These are phyloP conservation scores for Dactylorhiza incarnata DNA, from an alignment of 106 monocot species.

Conservation along the genomic window DNA sequence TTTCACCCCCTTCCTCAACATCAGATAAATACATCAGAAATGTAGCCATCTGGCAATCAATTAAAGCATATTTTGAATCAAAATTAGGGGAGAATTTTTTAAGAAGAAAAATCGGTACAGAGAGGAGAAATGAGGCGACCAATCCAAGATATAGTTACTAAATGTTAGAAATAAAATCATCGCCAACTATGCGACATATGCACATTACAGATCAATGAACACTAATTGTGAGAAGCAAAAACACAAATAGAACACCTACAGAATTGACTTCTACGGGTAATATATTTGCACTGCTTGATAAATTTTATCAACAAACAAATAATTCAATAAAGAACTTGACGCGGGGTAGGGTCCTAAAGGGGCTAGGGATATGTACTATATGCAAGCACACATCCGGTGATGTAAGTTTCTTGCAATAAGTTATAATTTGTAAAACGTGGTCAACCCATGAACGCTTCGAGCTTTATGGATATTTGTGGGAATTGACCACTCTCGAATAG, in stretches of 20 bases:
- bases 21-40: conserved; percentile 73
- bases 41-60: conserved; percentile 60
- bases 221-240: not conserved
- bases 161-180: not conserved
- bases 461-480: too few relatives aligned
- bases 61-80: not conserved
- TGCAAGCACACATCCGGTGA: too few relatives aligned
- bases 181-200: not conserved
- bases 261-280: not conserved
- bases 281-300: not conserved
- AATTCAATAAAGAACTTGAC: too few relatives aligned
- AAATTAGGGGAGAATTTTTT: not conserved
- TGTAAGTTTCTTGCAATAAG: too few relatives aligned
- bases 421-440: too few relatives aligned
- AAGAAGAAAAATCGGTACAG: not conserved
- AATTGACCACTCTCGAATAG: too few relatives aligned
- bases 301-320: too few relatives aligned
- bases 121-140: not conserved
- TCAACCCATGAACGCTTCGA: too few relatives aligned
- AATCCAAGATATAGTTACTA: not conserved
- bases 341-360: too few relatives aligned
- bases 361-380: too few relatives aligned
- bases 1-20: conserved; percentile 90
- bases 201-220: not conserved
- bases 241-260: not conserved